Base-by-base conservation (phyloP, 768 basidiomycete species). In the Mycena venus region DNA sequence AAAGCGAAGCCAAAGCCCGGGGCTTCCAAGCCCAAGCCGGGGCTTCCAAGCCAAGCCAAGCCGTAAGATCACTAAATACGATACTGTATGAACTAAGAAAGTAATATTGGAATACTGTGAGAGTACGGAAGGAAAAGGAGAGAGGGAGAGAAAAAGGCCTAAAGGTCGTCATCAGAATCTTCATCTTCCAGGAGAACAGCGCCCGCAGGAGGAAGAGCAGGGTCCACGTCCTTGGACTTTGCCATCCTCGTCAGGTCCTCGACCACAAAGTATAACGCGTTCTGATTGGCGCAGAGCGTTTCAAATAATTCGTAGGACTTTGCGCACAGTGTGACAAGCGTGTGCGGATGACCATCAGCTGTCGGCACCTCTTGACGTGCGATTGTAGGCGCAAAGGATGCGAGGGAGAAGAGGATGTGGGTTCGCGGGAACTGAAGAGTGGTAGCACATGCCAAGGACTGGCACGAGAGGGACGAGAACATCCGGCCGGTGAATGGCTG, bases 331-430 rank as follows among this genome's bases (percentile, higher is more conserved):
- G 60, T 62, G 25, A 42, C 4, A 8, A 62, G 34, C 7, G 40
- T 42, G 21, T 62, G 60, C 2, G 60, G 60, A 21, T 62, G 19
- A 21, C 60, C 60, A 19, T 62, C 60, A 2, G 19, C 60, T 27
- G 60, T 62, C 38, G 40, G 38, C 1, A 62, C 3, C 0, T 29
- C 60, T 44, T 62, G 60, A 29, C 60, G 60, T 2, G 34, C 6
- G 40, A 62, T 62, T 29, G 38, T 29, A 8, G 56, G 32, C 12
- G 56, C 32, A 11, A 42, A 62, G 1, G 63, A 65, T 1, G 47
- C 63, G 4, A 65, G 63, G 44, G 63, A 65, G 47, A 65, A 65
- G 34, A 65, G 6, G 47, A 65, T 65, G 32, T 65, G 63, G 3
- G 63, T 53, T 6, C 31, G 63, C 8, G 63, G 63, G 47, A 65